Conservation (phyloP, 805 yeast genomes). For the Starmerella kuoi region DNA sequence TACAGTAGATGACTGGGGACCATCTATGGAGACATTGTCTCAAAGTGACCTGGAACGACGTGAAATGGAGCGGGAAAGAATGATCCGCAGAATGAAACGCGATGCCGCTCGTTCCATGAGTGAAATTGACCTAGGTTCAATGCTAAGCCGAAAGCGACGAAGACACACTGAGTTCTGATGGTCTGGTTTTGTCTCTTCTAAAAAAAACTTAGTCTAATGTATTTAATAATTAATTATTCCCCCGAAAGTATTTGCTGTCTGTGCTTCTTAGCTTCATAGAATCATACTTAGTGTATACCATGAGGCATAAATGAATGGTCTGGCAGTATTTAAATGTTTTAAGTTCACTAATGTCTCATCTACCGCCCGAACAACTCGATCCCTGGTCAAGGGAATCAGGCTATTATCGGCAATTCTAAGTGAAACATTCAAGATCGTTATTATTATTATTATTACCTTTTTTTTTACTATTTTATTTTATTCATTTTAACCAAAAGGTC, state of each 20-base stretch:
- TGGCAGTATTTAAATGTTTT: too few species aligned
- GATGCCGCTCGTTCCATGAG: slow-evolving; percentile 69
- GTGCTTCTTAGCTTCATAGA: not conserved
- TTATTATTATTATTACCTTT: too few species aligned
- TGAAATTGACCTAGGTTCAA: slow-evolving; percentile 33
- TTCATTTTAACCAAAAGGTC: too few species aligned
- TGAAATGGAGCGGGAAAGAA: slow-evolving; percentile 89
- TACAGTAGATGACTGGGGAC: slow-evolving; percentile 75
- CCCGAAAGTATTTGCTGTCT: not conserved
- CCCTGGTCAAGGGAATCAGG: too few species aligned
- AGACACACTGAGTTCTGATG: slow-evolving; percentile 21
- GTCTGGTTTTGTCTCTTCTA: not conserved
- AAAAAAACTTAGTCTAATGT: not conserved
- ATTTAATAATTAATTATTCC: not conserved
- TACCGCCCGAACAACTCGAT: too few species aligned
- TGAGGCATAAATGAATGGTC: too few species aligned
- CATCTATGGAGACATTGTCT: slow-evolving; percentile 70
- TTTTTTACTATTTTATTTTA: too few species aligned
- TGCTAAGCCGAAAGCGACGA: slow-evolving; percentile 28
- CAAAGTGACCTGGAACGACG: slow-evolving; percentile 91
- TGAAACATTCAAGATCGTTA: too few species aligned
- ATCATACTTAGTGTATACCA: not conserved
- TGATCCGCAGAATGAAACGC: slow-evolving; percentile 80
- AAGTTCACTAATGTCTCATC: too few species aligned
- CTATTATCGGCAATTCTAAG: too few species aligned